Evolutionary conservation across 2,329 filamentous ascomycete genomes (phyloP).

Genomic region (Fusarium sp.): DNA sequence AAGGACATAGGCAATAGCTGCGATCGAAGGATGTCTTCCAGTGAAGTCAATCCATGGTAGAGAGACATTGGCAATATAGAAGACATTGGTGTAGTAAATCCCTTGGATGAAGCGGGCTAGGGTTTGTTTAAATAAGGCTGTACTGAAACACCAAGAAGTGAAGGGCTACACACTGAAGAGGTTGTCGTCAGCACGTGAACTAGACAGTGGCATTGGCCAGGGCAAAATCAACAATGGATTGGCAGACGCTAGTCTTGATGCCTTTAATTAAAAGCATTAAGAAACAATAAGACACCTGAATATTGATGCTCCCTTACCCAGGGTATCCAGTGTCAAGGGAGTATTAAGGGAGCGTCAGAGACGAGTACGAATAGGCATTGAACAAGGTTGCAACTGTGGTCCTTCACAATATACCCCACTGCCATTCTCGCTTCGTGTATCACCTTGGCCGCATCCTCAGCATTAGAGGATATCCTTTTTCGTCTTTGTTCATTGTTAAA

Average conservation of each 20-base stretch:
- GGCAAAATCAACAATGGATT: not conserved
- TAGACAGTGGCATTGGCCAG: not conserved
- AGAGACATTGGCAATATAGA: constrained; percentile 20
- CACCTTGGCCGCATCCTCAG: not conserved
- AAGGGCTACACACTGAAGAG: not conserved
- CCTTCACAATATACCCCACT: not conserved
- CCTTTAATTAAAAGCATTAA: not conserved
- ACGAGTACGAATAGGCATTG: not conserved
- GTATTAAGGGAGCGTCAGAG: constrained; percentile 1
- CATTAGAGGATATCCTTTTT: not conserved
- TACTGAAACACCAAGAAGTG: not conserved
- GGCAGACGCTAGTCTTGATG: not conserved
- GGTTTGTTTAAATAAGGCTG: not conserved
- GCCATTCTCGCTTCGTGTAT: too few species aligned
- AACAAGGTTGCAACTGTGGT: not conserved
- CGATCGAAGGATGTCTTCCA: not conserved
- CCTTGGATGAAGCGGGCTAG: constrained; percentile 16
- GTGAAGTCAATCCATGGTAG: not conserved
- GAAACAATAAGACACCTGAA: not conserved
- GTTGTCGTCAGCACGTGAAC: not conserved
- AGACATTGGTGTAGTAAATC: not conserved
- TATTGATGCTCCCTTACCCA: constrained; percentile 24
- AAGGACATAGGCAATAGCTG: not conserved
- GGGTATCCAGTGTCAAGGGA: constrained; percentile 12
- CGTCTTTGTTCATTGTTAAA: not conserved